These are phyloP conservation scores for Dunaliella sp. DNA, from an alignment of 139 green algal genomes.

Conservation along the genomic window DNA sequence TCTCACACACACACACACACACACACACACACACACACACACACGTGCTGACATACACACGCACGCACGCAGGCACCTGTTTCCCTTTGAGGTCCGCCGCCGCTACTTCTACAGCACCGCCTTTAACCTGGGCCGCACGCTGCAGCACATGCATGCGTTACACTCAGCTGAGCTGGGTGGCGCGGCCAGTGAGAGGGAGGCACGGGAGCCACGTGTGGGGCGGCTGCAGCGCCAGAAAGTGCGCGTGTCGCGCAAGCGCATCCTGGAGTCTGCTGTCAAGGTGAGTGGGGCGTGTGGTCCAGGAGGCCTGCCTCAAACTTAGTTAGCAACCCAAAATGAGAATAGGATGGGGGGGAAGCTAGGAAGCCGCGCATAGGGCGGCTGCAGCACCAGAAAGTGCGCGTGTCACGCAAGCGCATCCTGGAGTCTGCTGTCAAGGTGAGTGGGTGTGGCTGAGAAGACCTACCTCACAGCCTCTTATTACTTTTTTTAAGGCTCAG, in stretches of 20 bases:
- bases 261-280: slow-evolving; percentile 85
- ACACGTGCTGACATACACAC: too few relatives aligned
- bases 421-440: slow-evolving; percentile 87
- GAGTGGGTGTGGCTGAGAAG: not conserved
- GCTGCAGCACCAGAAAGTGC: slow-evolving; percentile 78
- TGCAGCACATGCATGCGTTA: slow-evolving; percentile 86
- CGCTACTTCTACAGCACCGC: slow-evolving; percentile 88
- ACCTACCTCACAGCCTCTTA: too few relatives aligned
- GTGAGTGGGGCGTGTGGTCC: slow-evolving; percentile 36
- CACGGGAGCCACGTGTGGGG: slow-evolving; percentile 68
- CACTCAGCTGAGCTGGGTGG: slow-evolving; percentile 60
- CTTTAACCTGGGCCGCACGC: slow-evolving; percentile 81
- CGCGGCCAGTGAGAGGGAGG: slow-evolving; percentile 39
- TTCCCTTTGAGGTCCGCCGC: slow-evolving; percentile 84
- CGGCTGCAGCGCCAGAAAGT: slow-evolving; percentile 81
- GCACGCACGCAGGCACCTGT: slow-evolving; percentile 69
- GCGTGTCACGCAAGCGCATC: slow-evolving; percentile 72
- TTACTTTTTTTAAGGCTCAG: too few relatives aligned
- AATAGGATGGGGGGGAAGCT: slow-evolving; percentile 48
- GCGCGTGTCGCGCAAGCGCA: slow-evolving; percentile 67
- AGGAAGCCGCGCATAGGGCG: slow-evolving; percentile 75
- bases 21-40: too few relatives aligned
- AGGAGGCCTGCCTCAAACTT: not conserved
- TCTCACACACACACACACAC: too few relatives aligned
- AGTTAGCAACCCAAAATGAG: not conserved